Evolutionary conservation across 2,329 filamentous ascomycete species (phyloP), one percentile per base, ranked within the genome.

Genomic region (Stagonosporopsis chrysanthemi): DNA sequence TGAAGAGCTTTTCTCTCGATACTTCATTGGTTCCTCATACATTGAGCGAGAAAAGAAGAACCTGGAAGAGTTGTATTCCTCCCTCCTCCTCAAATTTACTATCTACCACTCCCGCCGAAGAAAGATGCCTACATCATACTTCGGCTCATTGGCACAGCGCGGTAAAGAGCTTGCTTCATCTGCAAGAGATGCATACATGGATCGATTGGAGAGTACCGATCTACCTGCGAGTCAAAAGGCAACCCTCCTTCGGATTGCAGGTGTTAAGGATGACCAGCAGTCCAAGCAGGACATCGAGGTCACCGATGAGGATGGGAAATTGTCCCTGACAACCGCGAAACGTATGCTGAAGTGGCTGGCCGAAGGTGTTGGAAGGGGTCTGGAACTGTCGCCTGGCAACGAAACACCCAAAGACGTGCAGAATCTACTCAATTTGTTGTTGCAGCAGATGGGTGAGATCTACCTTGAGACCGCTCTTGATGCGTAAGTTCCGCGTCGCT

Each of bases 341-440:
- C 86, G 95, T 55, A 99, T 99, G 93, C 84, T 99, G 58, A 96
- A 91, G 73, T 99, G 95, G 95, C 81, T 99, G 38, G 95, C 95
- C 2, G 95, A 99, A 80, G 92, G 91, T 61, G 94, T 99, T 23
- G 90, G 95, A 36, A 85, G 95, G 62, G 92, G 92, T 0, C 83
- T 99, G 9, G 95, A 99, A 75, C 83, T 99, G n/a, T 92, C 91
- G 23, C 89, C 91, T 23, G 88, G 88, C 48, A 89, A 85, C 55
- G 95, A 99, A 67, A 97, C 92, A 4, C 92, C 95, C 15, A 98
- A 96, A 75, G 95, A 99, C 75, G 91, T 98, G 53, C 90, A 89
- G 42, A 88, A 91, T 58, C 83, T 98, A 23, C 84, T 97, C 31
- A 90, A 89, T 72, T 84, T 98, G 23, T 84, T 99, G 2, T 84